phyloP scores from a whole-genome alignment of 2,329 filamentous ascomycete genomes.

The Apiospora pterosperma region DNA sequence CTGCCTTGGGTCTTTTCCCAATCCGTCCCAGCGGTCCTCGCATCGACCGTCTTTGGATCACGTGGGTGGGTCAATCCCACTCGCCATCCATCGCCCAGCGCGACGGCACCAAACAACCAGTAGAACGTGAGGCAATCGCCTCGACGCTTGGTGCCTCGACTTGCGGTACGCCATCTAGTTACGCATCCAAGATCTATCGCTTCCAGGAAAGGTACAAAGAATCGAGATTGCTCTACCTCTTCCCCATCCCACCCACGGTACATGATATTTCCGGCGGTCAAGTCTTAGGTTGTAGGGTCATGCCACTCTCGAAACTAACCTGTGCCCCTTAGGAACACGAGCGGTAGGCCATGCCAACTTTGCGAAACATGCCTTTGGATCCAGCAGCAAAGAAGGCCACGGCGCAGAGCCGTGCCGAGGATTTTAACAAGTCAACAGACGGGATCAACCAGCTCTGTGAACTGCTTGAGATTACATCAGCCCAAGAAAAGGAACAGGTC shows the following conservation, averaged over 20 bases:
- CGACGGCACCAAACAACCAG: neutral
- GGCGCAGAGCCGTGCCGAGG: neutral
- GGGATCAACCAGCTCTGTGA: neutral
- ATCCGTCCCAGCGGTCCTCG: neutral
- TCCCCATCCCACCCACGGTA: neutral
- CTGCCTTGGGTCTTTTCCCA: neutral
- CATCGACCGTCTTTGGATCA: neutral
- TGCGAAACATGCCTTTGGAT: neutral
- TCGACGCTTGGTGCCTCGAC: neutral
- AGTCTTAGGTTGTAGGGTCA: neutral
- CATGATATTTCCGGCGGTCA: neutral
- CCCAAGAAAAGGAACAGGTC: neutral
- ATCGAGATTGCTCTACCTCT: neutral
- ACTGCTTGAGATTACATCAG: neutral
- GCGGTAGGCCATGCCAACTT: neutral
- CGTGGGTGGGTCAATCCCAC: neutral
- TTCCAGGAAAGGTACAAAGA: neutral
- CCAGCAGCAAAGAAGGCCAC: conserved; percentile 1
- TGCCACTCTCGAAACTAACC: neutral
- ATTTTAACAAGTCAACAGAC: neutral
- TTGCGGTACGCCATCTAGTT: neutral
- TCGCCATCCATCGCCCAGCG: neutral
- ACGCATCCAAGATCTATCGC: neutral
- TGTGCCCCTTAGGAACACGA: neutral
- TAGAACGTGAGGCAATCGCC: neutral